Conservation (phyloP, 1,139 yeast species). For the Waltiozyma sp. region DNA sequence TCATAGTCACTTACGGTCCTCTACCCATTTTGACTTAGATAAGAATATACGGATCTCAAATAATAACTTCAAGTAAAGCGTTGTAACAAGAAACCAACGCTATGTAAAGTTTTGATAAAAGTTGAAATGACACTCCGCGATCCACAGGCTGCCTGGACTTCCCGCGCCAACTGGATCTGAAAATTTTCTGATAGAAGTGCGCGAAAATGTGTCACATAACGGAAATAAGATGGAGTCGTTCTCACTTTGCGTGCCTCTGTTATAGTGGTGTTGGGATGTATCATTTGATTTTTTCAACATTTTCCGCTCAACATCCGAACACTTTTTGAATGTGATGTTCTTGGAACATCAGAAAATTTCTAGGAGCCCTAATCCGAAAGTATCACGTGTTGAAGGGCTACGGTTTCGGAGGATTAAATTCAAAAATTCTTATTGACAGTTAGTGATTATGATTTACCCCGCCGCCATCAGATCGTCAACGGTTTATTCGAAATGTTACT, state of each 20-base stretch:
- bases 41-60: neutral
- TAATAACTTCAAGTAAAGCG: neutral
- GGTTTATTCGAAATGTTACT: too few relatives aligned
- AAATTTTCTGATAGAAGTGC: neutral
- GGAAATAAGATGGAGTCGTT: neutral
- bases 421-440: too few relatives aligned
- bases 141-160: neutral
- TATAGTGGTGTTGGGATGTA: neutral
- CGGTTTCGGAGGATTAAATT: too few relatives aligned
- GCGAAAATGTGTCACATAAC: neutral
- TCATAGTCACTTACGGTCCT: slow-evolving; percentile 67
- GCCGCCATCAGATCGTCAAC: too few relatives aligned
- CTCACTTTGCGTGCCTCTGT: too few relatives aligned
- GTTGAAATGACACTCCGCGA: neutral
- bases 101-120: neutral
- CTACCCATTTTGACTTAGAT: slow-evolving; percentile 48
- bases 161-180: neutral
- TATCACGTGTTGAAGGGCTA: too few relatives aligned
- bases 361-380: too few relatives aligned
- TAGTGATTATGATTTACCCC: too few relatives aligned
- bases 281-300: too few relatives aligned
- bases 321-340: neutral
- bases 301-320: too few relatives aligned
- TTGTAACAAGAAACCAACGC: neutral
- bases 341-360: too few relatives aligned